Conservation (phyloP, 2,329 filamentous ascomycete species). For the Kalmusia sp. region DNA sequence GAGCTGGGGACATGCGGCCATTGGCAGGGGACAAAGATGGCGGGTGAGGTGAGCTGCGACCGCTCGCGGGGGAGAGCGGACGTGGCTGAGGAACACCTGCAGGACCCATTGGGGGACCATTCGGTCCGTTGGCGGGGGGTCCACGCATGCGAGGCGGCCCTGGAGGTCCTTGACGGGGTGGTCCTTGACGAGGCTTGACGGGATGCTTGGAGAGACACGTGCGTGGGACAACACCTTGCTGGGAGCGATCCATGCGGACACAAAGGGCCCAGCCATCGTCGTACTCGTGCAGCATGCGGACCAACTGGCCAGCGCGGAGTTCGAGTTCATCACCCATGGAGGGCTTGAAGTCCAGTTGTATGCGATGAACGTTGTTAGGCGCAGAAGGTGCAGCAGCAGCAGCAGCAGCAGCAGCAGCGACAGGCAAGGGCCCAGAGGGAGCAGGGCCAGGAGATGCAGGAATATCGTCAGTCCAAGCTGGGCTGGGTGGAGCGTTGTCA, state of each 20-base stretch:
- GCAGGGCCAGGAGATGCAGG: conserved; percentile 60
- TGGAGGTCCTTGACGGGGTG: conserved; percentile 61
- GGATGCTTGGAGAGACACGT: conserved; percentile 92
- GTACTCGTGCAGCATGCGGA: conserved; percentile 91
- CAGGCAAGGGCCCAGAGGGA: conserved; percentile 47
- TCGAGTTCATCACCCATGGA: conserved; percentile 92
- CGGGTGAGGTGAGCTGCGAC: conserved; percentile 57
- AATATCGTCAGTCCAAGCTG: conserved; percentile 67
- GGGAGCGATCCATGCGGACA: conserved; percentile 85
- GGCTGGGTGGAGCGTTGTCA: conserved; percentile 57
- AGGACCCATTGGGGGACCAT: conserved; percentile 38
- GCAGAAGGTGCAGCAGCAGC: conserved; percentile 62
- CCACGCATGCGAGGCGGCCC: conserved; percentile 37
- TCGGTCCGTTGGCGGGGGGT: conserved; percentile 28
- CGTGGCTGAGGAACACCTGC: conserved; percentile 40
- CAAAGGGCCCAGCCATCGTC: conserved; percentile 98
- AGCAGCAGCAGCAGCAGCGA: conserved; percentile 66
- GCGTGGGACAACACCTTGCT: conserved; percentile 91
- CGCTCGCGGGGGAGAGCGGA: conserved; percentile 55
- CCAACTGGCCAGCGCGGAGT: conserved; percentile 80
- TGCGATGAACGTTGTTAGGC: conserved; percentile 78
- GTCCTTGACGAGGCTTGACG: conserved; percentile 78
- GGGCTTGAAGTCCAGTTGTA: conserved; percentile 92
- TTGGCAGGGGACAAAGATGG: conserved; percentile 52
- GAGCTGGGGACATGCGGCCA: conserved; percentile 38